phyloP scores from a whole-genome alignment of 495 filamentous ascomycete species.

The Extremus antarcticus region DNA sequence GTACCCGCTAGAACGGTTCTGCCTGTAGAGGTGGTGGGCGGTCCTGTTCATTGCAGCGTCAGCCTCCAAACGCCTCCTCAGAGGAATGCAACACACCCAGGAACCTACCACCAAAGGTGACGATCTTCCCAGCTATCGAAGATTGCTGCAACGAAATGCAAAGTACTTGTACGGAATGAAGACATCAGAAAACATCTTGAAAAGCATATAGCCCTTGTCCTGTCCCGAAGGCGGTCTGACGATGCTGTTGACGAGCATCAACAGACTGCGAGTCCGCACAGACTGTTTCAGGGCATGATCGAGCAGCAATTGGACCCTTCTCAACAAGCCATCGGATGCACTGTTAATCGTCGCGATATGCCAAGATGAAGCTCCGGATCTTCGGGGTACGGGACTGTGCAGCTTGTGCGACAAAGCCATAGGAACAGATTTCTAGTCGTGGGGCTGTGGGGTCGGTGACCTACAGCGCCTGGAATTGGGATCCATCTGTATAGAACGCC shows the following conservation, averaged over 20 bases:
- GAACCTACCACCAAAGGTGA: not conserved
- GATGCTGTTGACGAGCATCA: not conserved
- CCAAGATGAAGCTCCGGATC: not conserved
- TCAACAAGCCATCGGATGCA: not conserved
- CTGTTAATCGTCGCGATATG: not conserved
- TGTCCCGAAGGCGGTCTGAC: not conserved
- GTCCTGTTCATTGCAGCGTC: slow-evolving; percentile 14
- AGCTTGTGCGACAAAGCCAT: not conserved
- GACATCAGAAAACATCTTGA: not conserved
- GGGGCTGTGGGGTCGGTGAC: not conserved
- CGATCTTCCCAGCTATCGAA: not conserved
- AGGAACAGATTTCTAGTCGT: not conserved
- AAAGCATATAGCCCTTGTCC: not conserved
- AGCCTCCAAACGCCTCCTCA: slow-evolving; percentile 19
- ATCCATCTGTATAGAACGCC: not conserved
- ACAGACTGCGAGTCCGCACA: slow-evolving; percentile 5
- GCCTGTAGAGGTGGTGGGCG: slow-evolving; percentile 10
- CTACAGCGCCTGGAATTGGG: slow-evolving; percentile 1
- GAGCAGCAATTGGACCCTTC: slow-evolving; percentile 15
- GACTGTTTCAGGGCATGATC: slow-evolving; percentile 16
- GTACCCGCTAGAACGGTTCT: slow-evolving; percentile 5
- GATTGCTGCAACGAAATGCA: not conserved
- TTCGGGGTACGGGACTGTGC: not conserved
- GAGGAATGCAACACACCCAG: slow-evolving; percentile 17
- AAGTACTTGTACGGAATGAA: no score